Evolutionary conservation across 2,329 filamentous ascomycete genomes (phyloP), one percentile per base, ranked within the genome.

Genomic region (Knufia fluminis): DNA sequence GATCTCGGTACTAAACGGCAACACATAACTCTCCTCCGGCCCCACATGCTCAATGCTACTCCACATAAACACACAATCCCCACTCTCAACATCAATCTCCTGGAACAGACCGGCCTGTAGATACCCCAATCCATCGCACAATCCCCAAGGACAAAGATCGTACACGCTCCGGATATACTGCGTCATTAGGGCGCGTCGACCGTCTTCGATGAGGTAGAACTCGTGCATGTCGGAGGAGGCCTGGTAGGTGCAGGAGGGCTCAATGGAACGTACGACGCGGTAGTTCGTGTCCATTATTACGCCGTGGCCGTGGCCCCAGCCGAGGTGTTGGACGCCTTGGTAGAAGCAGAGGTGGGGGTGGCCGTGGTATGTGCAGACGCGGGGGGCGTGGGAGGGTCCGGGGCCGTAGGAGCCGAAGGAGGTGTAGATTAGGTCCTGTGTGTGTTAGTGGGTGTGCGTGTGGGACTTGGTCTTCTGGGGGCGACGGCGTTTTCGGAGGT

Each of bases 41-140:
- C 72, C 68, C n/a, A 78, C 66, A 59, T 80, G 74, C 50, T 79
- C 75, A 9, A 80, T 62, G 54, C 73, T 75, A 24, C 68, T 69
- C 78, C 78, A 81, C 54, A 80, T 76, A 53, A 80, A 81, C 12
- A 80, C 52, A 3, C 80, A 61, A 33, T 72, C 65, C 1, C 77
- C 76, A 9, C 70, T 74, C 45, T 74, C 71, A 26, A 76, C 68
- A 16, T 77, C 71, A 6, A 77, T 64, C 59, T 76, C 73, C 57
- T 77, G 73, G 52, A 77, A 76, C 2, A 74, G 64, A 48, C 72
- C 72, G 59, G 75, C 69, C 54, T 75, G 71, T 31, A 77, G 59
- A 71, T 72, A 76, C 1, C 71, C 72, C 50, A 75, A 65, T 2
- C 72, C 71, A 6, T 65, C 61, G 47, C 55, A 57, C 43, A 64